Base-by-base conservation (phyloP, 306 rosid species). In the Vigna nakashimae region DNA sequence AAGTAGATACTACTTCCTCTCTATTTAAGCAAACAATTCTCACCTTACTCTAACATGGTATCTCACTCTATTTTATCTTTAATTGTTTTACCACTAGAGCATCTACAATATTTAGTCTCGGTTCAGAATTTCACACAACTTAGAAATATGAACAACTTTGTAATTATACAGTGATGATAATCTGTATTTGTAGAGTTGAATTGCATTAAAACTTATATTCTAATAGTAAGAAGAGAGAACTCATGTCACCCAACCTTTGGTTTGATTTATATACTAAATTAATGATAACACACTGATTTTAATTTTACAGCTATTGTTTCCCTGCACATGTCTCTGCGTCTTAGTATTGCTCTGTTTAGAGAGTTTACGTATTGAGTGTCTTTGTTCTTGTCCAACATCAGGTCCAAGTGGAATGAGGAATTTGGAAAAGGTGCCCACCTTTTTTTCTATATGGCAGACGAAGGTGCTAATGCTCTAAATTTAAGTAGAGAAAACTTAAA, bases 361-460 rank as follows among this genome's bases (percentile, higher is more conserved):
- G n/a, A 50, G 50, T 32, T 28, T 62, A 59, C 82, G 8, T 26
- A 28, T 79, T 58, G 59, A 26, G 28, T 26, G 28, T 18, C 42
- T 45, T 73, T 76, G 57, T 70, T 84, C 53, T 81, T 65, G 75
- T 84, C 77, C 74, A 69, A 84, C 79, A 73, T 71, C 87, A 92
- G 99, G 86, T 86, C 91, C 77, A 76, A 78, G 65, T 69, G 79
- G 86, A 64, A 67, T 36, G 89, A 80, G 67, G 92, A 85, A 72
- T 79, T 83, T 57, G 81, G 78, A 65, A 58, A 65, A 75, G 86
- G 79, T 75, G 91, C 80, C 46, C 98, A 89, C 74, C 86, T 92
- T 55, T 95, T 92, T 82, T 95, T 95, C 90, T 95, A 95, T 75
- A 49, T 95, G 91, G 96, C 93, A 57, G 99, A 95, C 84, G 99